Evolutionary conservation across 176 grass and related monocot species (phyloP).

Genomic region (Sorghum bicolor): Sorghum_bicolor_NCBIv3 NC_012871.2:61807501-61808000

Average conservation of each 20-base stretch:
- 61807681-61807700: background rate
- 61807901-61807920: slow-evolving; percentile 95
- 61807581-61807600: background rate
- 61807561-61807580: background rate
- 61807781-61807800: background rate
- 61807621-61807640: background rate
- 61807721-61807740: slow-evolving; percentile 13
- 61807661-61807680: background rate
- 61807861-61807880: background rate
- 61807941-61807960: slow-evolving; percentile 77
- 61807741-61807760: background rate
- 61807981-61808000: background rate
- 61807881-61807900: slow-evolving; percentile 34
- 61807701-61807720: slow-evolving; percentile 3
- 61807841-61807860: slow-evolving; percentile 10
- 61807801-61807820: background rate
- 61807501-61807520: background rate
- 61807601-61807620: background rate
- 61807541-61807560: background rate
- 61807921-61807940: slow-evolving; percentile 62
- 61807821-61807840: background rate
- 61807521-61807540: background rate
- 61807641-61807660: background rate
- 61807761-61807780: background rate
- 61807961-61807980: slow-evolving; percentile 62